Percentiles rank a stretch among this genome's conserved stretches.
These are phyloP conservation scores for Lepidium campestre DNA, from an alignment of 441 rosid species.

Conservation along the genomic window DNA sequence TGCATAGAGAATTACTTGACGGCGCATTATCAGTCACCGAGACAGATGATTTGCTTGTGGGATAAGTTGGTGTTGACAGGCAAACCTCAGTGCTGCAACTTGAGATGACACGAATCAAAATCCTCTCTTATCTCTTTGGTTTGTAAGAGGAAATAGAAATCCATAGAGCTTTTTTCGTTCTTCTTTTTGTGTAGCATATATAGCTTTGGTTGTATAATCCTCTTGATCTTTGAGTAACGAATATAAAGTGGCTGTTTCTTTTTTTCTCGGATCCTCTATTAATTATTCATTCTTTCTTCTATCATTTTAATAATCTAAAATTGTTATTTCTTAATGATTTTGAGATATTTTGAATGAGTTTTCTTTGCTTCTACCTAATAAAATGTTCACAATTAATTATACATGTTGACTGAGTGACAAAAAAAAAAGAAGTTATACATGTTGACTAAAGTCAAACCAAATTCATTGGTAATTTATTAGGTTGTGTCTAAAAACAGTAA, in stretches of 20 bases:
- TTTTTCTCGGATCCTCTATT: background rate
- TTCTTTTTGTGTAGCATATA: background rate
- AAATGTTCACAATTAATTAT: background rate
- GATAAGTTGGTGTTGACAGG: conserved; percentile 42
- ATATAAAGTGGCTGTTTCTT: background rate
- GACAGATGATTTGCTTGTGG: conserved; percentile 77
- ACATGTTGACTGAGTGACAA: too few relatives aligned
- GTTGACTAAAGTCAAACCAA: background rate
- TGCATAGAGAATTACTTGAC: conserved; percentile 59
- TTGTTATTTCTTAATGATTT: too few relatives aligned
- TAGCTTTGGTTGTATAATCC: conserved; percentile 7
- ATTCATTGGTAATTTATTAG: background rate
- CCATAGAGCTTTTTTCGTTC: background rate
- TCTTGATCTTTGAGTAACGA: background rate
- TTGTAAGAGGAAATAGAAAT: conserved; percentile 8
- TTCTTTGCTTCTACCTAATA: background rate
- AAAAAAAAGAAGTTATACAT: too few relatives aligned
- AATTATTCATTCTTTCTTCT: background rate
- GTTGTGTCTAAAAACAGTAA: background rate
- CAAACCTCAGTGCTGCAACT: conserved; percentile 49
- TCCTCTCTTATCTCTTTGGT: background rate
- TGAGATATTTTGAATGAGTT: too few relatives aligned
- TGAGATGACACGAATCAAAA: conserved; percentile 37
- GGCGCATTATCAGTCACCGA: conserved; percentile 68
- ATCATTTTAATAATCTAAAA: too few relatives aligned